phyloP scores from a whole-genome alignment of 2,329 filamentous ascomycete species.

The Clarireedia paspali region DNA sequence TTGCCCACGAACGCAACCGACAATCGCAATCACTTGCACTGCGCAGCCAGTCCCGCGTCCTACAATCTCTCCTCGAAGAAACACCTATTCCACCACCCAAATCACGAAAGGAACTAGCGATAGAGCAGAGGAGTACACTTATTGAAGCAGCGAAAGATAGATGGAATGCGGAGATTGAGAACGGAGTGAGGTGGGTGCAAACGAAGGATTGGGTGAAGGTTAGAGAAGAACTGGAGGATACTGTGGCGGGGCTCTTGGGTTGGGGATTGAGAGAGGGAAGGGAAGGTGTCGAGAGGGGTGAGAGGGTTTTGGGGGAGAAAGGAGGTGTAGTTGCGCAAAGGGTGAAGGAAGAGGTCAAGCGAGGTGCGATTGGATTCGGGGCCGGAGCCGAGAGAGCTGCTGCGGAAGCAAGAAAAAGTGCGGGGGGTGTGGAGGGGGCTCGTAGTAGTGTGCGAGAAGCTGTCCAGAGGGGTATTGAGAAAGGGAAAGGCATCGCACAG shows the following conservation, averaged over 20 bases:
- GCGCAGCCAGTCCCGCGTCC: constrained; percentile 44
- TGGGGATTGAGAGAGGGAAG: constrained; percentile 24
- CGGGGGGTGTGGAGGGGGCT: constrained; percentile 33
- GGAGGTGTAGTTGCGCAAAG: constrained; percentile 32
- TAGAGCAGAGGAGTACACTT: constrained; percentile 46
- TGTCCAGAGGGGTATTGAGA: constrained; percentile 29
- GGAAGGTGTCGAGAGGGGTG: constrained; percentile 23
- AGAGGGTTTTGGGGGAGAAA: constrained; percentile 29
- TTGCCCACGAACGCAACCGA: constrained; percentile 63
- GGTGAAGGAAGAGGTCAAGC: constrained; percentile 31
- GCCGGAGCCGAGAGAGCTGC: constrained; percentile 19
- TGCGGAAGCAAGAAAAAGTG: constrained; percentile 14
- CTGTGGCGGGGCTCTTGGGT: constrained; percentile 35
- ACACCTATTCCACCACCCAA: constrained; percentile 40
- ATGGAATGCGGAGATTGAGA: constrained; percentile 70
- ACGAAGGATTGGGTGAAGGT: constrained; percentile 57
- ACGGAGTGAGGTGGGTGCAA: constrained; percentile 58
- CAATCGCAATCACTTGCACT: constrained; percentile 48
- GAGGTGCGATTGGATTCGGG: constrained; percentile 20
- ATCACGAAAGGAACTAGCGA: constrained; percentile 42
- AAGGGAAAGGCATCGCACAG: constrained; percentile 31
- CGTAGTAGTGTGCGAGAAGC: constrained; percentile 30
- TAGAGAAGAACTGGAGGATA: constrained; percentile 49
- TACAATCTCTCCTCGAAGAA: constrained; percentile 46
- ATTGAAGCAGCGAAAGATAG: constrained; percentile 64